Conservation (phyloP, 371 early-diverging fungal genomes). For the Umbelopsis sp. region DNA sequence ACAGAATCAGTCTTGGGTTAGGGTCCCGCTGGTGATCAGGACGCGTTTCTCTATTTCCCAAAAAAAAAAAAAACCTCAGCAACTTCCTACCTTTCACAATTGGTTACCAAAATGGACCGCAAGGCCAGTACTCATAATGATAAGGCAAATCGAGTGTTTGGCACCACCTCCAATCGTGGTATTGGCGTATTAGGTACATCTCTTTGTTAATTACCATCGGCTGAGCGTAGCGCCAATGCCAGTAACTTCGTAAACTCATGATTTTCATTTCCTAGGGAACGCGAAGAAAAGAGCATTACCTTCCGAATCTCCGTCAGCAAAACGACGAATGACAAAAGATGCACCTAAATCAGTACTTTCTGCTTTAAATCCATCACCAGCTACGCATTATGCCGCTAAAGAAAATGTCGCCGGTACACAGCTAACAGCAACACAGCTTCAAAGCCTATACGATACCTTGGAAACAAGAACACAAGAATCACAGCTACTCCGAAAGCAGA, state of each 20-base stretch:
- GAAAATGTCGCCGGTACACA: neutral
- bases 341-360: neutral
- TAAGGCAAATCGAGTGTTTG: constrained; percentile 27
- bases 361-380: neutral
- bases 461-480: constrained; percentile 13
- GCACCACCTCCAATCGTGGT: constrained; percentile 35
- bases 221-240: neutral
- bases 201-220: too few relatives aligned
- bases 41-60: too few relatives aligned
- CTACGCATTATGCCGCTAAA: neutral
- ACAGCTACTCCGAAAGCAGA: constrained; percentile 8
- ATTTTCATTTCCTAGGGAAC: neutral
- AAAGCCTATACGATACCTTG: neutral
- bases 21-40: too few relatives aligned
- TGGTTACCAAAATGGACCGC: constrained; percentile 21
- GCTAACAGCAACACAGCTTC: neutral
- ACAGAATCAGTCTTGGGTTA: too few relatives aligned
- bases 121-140: constrained; percentile 28
- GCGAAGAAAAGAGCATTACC: neutral
- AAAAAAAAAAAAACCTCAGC: too few relatives aligned
- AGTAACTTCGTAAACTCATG: neutral
- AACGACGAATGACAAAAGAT: neutral
- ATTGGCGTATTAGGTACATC: constrained; percentile 20
- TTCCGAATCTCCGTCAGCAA: neutral
- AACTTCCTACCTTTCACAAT: too few relatives aligned